These are phyloP conservation scores for Sordariomycetes sp. DNA, from an alignment of 2,329 filamentous ascomycete genomes.

Conservation along the genomic window DNA sequence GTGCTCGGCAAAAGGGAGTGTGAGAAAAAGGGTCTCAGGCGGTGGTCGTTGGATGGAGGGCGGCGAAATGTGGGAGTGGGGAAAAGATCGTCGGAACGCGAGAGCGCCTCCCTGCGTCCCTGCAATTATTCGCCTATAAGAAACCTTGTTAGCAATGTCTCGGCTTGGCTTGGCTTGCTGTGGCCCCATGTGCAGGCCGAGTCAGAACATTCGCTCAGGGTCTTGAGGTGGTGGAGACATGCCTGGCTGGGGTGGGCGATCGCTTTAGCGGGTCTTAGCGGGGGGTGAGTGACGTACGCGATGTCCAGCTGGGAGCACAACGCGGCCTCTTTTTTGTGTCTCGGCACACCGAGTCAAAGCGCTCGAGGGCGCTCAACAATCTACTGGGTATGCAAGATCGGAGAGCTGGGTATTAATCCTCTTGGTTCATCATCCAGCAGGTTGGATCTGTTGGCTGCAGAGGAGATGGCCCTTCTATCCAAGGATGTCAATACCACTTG, in stretches of 20 bases:
- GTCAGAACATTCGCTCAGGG: neutral
- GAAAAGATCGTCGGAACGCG: neutral
- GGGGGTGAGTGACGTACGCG: neutral
- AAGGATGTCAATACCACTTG: too few species aligned
- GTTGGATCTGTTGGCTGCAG: too few species aligned
- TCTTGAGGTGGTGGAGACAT: neutral
- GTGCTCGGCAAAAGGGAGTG: neutral
- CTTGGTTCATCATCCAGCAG: too few species aligned
- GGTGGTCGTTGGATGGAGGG: neutral
- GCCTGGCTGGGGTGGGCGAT: neutral
- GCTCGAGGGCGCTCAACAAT: too few species aligned
- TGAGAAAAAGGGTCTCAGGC: neutral
- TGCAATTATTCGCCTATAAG: neutral
- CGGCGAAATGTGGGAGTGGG: constrained; percentile 3
- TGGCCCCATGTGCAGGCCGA: too few species aligned
- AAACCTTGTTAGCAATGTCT: neutral
- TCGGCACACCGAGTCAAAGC: neutral
- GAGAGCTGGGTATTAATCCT: too few species aligned
- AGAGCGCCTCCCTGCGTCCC: neutral
- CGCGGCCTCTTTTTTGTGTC: neutral
- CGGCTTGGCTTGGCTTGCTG: neutral
- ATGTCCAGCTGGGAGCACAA: too few species aligned
- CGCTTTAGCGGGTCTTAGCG: neutral
- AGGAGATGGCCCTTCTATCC: too few species aligned
- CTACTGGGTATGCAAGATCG: too few species aligned